These are phyloP conservation scores for Fagopyrum tataricum DNA, from an alignment of 148 eudicot genomes.

Conservation along the genomic window DNA sequence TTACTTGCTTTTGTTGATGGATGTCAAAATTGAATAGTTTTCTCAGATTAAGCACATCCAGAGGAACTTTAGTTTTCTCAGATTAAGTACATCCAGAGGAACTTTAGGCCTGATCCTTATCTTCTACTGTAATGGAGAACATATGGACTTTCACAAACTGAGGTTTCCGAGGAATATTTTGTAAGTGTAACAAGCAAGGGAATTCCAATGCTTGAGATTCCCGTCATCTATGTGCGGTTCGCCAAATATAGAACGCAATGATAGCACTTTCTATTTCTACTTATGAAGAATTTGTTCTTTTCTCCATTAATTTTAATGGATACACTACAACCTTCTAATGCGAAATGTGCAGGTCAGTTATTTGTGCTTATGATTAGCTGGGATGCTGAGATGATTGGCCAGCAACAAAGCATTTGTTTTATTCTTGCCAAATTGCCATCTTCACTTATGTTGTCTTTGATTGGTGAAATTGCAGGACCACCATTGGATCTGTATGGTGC, in stretches of 20 bases:
- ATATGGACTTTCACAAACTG: no score
- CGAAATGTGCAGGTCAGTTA: background rate
- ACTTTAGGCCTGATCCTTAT: no score
- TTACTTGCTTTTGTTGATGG: no score
- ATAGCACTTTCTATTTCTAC: background rate
- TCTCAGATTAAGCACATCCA: no score
- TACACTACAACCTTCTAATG: background rate
- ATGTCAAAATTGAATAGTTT: no score
- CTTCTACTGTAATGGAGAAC: no score
- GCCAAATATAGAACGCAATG: background rate
- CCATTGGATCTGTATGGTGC: background rate
- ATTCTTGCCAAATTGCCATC: constrained; percentile 4
- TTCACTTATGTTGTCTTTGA: background rate
- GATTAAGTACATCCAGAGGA: no score
- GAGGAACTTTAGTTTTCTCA: no score
- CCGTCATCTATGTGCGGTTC: background rate
- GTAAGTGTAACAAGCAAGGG: no score
- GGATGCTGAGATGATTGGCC: background rate
- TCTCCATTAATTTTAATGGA: background rate
- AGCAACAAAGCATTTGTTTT: background rate
- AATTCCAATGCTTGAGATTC: no score
- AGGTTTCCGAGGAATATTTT: no score
- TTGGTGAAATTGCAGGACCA: constrained; percentile 9
- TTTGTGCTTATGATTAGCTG: background rate
- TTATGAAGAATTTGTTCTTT: background rate